These are phyloP conservation scores for Fusarium camptoceras DNA, from an alignment of 2,329 filamentous ascomycete species.

Conservation along the genomic window DNA sequence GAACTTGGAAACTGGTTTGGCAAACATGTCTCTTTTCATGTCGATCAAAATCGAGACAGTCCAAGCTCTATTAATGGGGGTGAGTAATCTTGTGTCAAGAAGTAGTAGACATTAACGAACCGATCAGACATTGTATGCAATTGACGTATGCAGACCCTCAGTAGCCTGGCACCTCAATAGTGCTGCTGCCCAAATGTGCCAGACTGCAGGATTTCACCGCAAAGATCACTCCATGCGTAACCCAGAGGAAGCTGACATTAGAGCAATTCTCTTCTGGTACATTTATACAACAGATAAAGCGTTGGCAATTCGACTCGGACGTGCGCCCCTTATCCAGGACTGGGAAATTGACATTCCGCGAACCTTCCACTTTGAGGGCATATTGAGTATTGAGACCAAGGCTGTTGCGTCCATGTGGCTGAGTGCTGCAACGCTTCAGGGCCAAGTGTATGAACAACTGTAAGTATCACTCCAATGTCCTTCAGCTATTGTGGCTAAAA, in stretches of 20 bases:
- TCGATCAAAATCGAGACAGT: constrained; percentile 66
- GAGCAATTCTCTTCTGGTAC: constrained; percentile 61
- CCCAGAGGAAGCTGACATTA: constrained; percentile 50
- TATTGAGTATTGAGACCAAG: constrained; percentile 46
- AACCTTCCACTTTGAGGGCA: constrained; percentile 57
- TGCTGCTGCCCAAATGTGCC: constrained; percentile 69
- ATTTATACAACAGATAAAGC: constrained; percentile 69
- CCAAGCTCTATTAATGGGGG: constrained; percentile 69
- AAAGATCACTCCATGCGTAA: constrained; percentile 48
- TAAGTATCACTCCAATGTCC: constrained; percentile 31
- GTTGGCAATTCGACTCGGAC: constrained; percentile 69
- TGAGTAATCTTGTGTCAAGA: constrained; percentile 49
- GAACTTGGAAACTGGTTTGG: constrained; percentile 63
- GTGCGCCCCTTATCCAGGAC: constrained; percentile 68
- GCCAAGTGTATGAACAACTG: constrained; percentile 67
- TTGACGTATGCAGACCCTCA: constrained; percentile 71
- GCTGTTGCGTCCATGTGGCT: constrained; percentile 66
- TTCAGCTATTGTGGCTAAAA: not conserved
- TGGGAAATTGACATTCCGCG: constrained; percentile 68
- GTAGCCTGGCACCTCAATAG: constrained; percentile 73
- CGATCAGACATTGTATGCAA: constrained; percentile 67
- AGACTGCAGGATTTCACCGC: constrained; percentile 72
- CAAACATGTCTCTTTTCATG: constrained; percentile 67
- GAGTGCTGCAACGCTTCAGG: constrained; percentile 66
- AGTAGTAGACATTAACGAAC: constrained; percentile 5